Evolutionary conservation across 2,329 filamentous ascomycete species (phyloP), one percentile per base, ranked within the genome.

Genomic region (Dactylonectria estremocensis): DNA sequence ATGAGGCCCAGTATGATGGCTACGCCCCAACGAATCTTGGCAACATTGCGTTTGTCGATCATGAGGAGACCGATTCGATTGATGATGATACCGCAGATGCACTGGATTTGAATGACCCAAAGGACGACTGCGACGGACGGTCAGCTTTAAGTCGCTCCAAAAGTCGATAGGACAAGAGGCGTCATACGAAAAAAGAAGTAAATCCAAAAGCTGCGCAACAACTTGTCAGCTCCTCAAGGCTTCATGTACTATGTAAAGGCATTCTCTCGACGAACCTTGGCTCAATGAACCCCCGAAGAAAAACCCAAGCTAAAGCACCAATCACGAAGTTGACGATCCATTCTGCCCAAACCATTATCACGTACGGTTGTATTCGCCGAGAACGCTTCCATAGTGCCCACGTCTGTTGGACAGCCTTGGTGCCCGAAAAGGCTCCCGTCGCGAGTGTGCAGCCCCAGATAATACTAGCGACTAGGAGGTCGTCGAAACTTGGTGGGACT

Each of bases 51-150:
- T 28, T 28, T 28, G 24, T 28, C 24, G 24, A 28, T 28, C 24
- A 28, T 28, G 24, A 28, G 24, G 24, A 28, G 24, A 28, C 24
- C 24, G 24, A 28, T 28, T 28, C 24, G 24, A 28, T 28, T 28
- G 24, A 28, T 28, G 24, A 28, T 28, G 24, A 85, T 81, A 1
- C 86, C 75, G n/a, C 84, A 78, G n/a, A 73, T 62, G 9, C 67
- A 72, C 57, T 76, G 74, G 3, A 71, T 59, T 67, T 86, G 83
- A 9, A 84, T 77, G 4, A 58, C 16, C 46, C 66, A 69, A 14
- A 61, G 52, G 16, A 49, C 33, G 16, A 66, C 67, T 28, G 24
- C 24, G 24, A 28, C 24, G 24, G 24, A 28, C 24, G 24, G 24
- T 28, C 24, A 28, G 24, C 24, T 28, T 28, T 28, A 28, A 28